Evolutionary conservation across 116 monocot species (phyloP).

Genomic region (Trichopus zeylanicus): DNA sequence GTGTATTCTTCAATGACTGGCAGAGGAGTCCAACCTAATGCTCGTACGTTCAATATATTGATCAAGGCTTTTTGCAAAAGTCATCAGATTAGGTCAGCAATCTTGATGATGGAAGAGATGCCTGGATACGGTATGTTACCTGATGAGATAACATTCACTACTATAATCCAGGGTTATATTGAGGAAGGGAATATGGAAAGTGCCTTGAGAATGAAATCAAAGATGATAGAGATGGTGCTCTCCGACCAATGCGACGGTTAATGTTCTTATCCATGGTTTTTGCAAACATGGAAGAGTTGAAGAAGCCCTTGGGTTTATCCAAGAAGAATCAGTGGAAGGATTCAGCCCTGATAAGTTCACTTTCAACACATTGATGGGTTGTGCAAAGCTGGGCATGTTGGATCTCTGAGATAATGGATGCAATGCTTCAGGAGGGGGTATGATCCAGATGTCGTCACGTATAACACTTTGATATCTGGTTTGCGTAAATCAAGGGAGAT

Average conservation of each 20-base stretch:
- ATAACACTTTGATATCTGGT: slow-evolving; percentile 60
- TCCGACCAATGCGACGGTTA: slow-evolving; percentile 53
- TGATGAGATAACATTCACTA: slow-evolving; percentile 85
- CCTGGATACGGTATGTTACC: slow-evolving; percentile 38
- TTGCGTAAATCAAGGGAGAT: slow-evolving; percentile 65
- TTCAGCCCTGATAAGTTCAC: slow-evolving; percentile 78
- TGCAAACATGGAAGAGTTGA: slow-evolving; percentile 61
- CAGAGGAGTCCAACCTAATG: slow-evolving; percentile 52
- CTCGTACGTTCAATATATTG: slow-evolving; percentile 74
- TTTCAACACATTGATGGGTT: slow-evolving; percentile 75
- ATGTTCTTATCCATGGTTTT: slow-evolving; percentile 62
- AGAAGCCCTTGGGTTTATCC: slow-evolving; percentile 65
- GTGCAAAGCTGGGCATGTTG: slow-evolving; percentile 56
- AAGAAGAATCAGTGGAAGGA: slow-evolving; percentile 51
- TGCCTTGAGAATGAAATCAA: slow-evolving; percentile 53
- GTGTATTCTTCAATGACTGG: slow-evolving; percentile 59
- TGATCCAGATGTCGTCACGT: slow-evolving; percentile 76
- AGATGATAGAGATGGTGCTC: slow-evolving; percentile 60
- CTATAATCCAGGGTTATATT: slow-evolving; percentile 76
- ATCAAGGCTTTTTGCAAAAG: slow-evolving; percentile 80
- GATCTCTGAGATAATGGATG: slow-evolving; percentile 65
- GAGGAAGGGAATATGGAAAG: slow-evolving; percentile 66
- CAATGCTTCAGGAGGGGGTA: slow-evolving; percentile 69
- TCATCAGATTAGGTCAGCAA: slow-evolving; percentile 60
- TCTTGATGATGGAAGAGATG: slow-evolving; percentile 83